Percentiles rank a stretch among this genome's conserved stretches.
phyloP scores from a whole-genome alignment of 1,284 basidiomycete species.

The Ganoderma resinaceum region DNA sequence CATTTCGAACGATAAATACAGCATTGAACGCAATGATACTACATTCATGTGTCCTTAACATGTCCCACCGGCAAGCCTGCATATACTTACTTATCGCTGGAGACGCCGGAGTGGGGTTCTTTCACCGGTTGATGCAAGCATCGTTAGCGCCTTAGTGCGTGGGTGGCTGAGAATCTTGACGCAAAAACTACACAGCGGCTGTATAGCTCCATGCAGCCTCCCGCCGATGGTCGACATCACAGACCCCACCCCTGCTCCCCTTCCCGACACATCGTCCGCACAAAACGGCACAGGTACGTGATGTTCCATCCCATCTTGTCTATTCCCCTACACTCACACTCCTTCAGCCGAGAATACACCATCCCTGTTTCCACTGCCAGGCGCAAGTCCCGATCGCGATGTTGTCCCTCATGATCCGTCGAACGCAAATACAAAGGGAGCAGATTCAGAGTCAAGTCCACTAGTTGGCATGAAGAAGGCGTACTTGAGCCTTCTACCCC shows the following conservation, averaged over 20 bases:
- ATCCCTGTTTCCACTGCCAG: constrained; percentile 6
- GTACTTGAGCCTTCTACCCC: constrained; percentile 70
- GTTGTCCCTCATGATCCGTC: not conserved
- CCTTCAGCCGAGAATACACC: constrained; percentile 17
- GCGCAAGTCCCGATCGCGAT: not conserved
- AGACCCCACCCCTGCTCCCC: constrained; percentile 15
- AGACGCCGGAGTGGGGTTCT: no score
- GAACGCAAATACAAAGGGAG: not conserved
- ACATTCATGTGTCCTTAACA: no score
- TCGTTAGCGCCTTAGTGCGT: constrained; percentile 14
- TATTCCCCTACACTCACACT: constrained; percentile 7
- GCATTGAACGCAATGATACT: no score
- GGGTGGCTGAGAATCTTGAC: constrained; percentile 46
- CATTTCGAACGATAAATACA: no score
- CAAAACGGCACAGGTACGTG: constrained; percentile 27
- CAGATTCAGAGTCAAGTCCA: not conserved
- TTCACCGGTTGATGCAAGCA: not conserved
- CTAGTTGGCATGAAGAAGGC: constrained; percentile 43
- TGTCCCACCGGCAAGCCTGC: no score
- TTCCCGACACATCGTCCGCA: constrained; percentile 16
- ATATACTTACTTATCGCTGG: no score
- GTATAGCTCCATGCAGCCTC: constrained; percentile 38
- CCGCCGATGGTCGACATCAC: constrained; percentile 31
- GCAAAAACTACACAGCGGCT: constrained; percentile 44
- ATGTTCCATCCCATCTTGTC: not conserved